Evolutionary conservation across 371 early-diverging fungal species (phyloP).

Genomic region (Encephalitozoon hellem): DNA sequence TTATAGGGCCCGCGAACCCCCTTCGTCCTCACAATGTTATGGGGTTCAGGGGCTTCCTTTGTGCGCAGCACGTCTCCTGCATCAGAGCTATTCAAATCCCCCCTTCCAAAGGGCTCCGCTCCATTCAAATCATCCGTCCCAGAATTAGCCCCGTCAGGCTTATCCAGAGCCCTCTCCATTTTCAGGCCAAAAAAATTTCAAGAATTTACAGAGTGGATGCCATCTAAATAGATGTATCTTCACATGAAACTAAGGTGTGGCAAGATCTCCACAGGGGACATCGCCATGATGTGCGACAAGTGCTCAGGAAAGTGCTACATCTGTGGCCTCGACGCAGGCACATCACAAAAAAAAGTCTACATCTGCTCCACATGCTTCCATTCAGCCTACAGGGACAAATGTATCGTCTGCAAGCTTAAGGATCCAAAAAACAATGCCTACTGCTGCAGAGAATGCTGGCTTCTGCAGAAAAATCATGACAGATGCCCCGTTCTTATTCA

Average conservation of each 20-base stretch:
- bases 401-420: not conserved
- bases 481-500: not conserved
- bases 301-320: not conserved
- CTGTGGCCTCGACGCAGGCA: not conserved
- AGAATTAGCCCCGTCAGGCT: not conserved
- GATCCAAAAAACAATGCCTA: not conserved
- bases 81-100: not conserved
- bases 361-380: not conserved
- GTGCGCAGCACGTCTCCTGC: too few species aligned
- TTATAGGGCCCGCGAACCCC: not conserved
- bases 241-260: not conserved
- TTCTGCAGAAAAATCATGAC: not conserved
- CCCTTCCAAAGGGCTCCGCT: not conserved
- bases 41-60: not conserved
- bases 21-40: not conserved
- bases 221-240: not conserved
- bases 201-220: not conserved
- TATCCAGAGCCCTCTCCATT: not conserved
- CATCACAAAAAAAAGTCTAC: not conserved
- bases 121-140: not conserved
- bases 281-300: not conserved
- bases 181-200: conserved; percentile 10
- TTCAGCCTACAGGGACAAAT: not conserved
- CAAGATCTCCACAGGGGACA: not conserved
- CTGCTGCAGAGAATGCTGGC: not conserved